Conservation (phyloP, 768 basidiomycete genomes). For the Termitomyces sp. region DNA sequence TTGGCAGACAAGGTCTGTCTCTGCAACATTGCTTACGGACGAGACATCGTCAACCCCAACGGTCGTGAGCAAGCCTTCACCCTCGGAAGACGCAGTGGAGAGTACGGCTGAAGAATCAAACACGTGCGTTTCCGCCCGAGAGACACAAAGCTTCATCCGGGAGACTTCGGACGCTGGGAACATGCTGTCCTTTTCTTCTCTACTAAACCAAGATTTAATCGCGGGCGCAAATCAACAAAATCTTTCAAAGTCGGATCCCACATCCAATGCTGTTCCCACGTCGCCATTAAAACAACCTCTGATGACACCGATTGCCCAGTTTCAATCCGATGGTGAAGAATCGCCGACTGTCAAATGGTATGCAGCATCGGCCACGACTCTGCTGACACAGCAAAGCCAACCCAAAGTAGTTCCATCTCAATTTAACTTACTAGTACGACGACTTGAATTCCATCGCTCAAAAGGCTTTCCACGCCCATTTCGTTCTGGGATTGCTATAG, state of each 20-base stretch:
- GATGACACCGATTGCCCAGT: neutral
- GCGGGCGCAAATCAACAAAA: neutral
- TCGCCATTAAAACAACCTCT: no score
- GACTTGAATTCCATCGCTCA: constrained; percentile 22
- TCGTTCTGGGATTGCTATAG: constrained; percentile 30
- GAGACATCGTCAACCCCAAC: constrained; percentile 5
- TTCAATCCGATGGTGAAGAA: neutral
- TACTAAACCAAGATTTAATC: neutral
- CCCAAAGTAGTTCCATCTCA: constrained; percentile 10
- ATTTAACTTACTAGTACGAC: constrained; percentile 30
- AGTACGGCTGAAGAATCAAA: neutral
- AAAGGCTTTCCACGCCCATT: constrained; percentile 26
- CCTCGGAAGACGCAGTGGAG: neutral
- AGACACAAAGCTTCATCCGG: neutral
- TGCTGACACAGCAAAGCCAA: neutral
- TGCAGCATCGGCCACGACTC: neutral
- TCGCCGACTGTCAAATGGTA: neutral
- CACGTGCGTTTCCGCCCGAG: neutral
- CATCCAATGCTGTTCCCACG: neutral
- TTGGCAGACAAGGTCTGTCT: constrained; percentile 9
- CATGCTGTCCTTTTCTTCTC: neutral
- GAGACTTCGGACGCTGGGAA: neutral
- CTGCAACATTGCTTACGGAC: constrained; percentile 1
- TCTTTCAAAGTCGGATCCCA: neutral
- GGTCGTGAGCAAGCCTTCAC: neutral